Percentiles rank a stretch among this genome's conserved stretches.
phyloP scores from a whole-genome alignment of 768 basidiomycete species.

The Strobilomyces dryophilus region DNA sequence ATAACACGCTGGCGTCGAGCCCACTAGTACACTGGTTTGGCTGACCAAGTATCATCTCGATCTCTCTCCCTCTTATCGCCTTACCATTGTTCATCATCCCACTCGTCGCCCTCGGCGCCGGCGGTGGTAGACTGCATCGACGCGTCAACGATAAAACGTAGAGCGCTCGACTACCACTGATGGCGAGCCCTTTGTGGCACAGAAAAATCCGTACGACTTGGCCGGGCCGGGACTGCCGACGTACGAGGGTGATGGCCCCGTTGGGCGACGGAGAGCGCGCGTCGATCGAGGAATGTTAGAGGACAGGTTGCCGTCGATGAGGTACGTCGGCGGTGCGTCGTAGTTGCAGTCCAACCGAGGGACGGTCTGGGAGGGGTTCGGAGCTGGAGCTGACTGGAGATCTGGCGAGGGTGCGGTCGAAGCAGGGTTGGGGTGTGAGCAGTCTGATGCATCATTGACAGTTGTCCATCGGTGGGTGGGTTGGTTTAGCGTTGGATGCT shows the following conservation, averaged over 20 bases:
- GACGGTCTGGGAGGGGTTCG: too few relatives aligned
- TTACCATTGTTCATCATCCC: slow-evolving; percentile 54
- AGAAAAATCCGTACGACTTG: not conserved
- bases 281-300: slow-evolving; percentile 30
- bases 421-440: slow-evolving; percentile 32
- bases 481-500: too few relatives aligned
- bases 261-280: not conserved
- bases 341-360: slow-evolving; percentile 26
- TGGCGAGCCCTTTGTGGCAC: not conserved
- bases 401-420: slow-evolving; percentile 39
- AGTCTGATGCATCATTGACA: slow-evolving; percentile 61
- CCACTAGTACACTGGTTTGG: slow-evolving; percentile 58
- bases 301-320: slow-evolving; percentile 9
- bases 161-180: not conserved
- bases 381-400: slow-evolving; percentile 35
- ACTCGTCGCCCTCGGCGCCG: slow-evolving; percentile 59
- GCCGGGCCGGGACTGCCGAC: slow-evolving; percentile 8
- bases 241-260: slow-evolving; percentile 29
- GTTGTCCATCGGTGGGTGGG: slow-evolving; percentile 63
- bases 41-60: slow-evolving; percentile 76
- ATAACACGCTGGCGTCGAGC: slow-evolving; percentile 60
- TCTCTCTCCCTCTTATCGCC: not conserved
- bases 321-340: not conserved
- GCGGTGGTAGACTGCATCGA: slow-evolving; percentile 59
- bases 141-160: slow-evolving; percentile 63